Base-by-base conservation (phyloP, 2,329 filamentous ascomycete genomes). In the Fusarium denticulatum region DNA sequence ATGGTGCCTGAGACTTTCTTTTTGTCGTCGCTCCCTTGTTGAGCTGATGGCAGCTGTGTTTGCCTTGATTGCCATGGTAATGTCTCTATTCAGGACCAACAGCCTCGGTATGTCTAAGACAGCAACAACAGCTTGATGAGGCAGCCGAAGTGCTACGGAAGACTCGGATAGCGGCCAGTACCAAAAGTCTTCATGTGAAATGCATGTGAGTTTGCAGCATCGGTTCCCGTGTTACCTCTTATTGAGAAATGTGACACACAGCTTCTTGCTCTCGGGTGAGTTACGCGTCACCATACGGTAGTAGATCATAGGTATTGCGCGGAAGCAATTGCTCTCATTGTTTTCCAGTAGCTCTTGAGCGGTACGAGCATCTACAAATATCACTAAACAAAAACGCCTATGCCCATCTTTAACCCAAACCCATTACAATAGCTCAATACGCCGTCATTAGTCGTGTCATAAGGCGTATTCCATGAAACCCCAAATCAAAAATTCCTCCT, bases 381-480 rank as follows among this genome's bases (percentile, higher is more conserved):
- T 11, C 18, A 37, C 16, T 11, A 28, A 59, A 59, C 42, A 37
- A 53, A 18, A 43, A 28, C 52, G 22, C 42, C 43, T 10, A n/a
- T 50, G 16, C 26, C 11, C 43, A 26, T 32, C 24, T 28, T 43
- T 18, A 16, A 8, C 18, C 14, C 14, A 34, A 46, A 6, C 2
- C 3, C 14, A 39, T 57, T 34, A 16, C n/a, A 26, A n/a, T 64
- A 39, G 26, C 52, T 37, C 52, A 46, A 68, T 43, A 59, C 47
- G 43, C 60, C 40, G 34, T 74, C 71, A 55, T 74, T 60, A 68
- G 7, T 74, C 53, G 1, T 74, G 40, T 47, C 43, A 34, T 47
- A 37, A 59, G 42, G 56, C 64, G 40, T 34, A 43, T 67, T 26
- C 42, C 39, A 32, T 71, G 7, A 16, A 39, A 24, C 28, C 39